A percentile compares a stretch with the other conserved stretches of the same genome.
Conservation (phyloP, 2,329 filamentous ascomycete genomes). For the Beauveria brongniartii region DNA sequence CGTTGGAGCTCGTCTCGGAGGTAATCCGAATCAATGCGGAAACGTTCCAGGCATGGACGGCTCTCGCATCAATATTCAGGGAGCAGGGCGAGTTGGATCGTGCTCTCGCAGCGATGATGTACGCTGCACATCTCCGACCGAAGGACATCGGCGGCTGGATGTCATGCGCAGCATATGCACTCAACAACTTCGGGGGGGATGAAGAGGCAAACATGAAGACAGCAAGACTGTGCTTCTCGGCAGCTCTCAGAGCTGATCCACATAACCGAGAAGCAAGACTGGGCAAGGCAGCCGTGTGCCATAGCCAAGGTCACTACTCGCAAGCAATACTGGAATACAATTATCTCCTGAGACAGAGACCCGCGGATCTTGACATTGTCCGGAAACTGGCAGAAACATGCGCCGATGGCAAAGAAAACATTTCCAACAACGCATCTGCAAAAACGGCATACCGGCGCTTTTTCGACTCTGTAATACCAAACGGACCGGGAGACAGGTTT, state of each 20-base stretch:
- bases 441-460: slow-evolving; percentile 41
- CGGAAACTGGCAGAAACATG: slow-evolving; percentile 50
- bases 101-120: slow-evolving; percentile 51
- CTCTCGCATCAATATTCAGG: slow-evolving; percentile 52
- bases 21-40: slow-evolving; percentile 62
- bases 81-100: slow-evolving; percentile 50
- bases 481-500: slow-evolving; percentile 24
- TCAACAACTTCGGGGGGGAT: slow-evolving; percentile 39
- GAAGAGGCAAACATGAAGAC: slow-evolving; percentile 44
- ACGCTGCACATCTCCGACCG: slow-evolving; percentile 54
- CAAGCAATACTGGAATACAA: slow-evolving; percentile 50
- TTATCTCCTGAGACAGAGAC: slow-evolving; percentile 42
- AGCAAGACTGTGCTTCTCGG: slow-evolving; percentile 51
- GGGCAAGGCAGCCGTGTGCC: slow-evolving; percentile 50
- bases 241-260: slow-evolving; percentile 49
- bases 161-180: slow-evolving; percentile 47
- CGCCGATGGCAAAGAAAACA: slow-evolving; percentile 42
- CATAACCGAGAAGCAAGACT: slow-evolving; percentile 49
- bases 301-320: slow-evolving; percentile 45
- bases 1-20: slow-evolving; percentile 50
- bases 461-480: slow-evolving; percentile 33
- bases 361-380: slow-evolving; percentile 46
- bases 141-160: slow-evolving; percentile 55
- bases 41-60: slow-evolving; percentile 56
- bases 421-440: slow-evolving; percentile 29